These are phyloP conservation scores for Rugonectria rugulosa DNA, from an alignment of 2,329 filamentous ascomycete genomes.

Conservation along the genomic window DNA sequence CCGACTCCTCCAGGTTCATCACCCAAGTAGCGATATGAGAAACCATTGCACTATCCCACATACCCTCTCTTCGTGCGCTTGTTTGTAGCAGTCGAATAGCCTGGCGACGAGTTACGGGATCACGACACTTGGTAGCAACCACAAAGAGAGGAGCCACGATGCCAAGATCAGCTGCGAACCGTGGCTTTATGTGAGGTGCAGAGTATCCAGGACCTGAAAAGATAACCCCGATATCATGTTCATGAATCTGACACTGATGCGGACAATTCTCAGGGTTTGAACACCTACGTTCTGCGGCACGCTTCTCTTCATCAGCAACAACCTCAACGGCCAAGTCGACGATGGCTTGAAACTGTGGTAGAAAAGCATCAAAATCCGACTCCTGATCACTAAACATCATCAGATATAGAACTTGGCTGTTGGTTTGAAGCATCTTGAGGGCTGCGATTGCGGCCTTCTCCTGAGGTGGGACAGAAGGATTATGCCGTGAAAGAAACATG, in stretches of 20 bases:
- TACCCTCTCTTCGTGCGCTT: conserved; percentile 69
- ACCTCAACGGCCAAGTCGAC: conserved; percentile 66
- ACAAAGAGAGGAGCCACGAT: conserved; percentile 71
- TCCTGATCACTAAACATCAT: conserved; percentile 69
- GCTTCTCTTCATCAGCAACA: conserved; percentile 63
- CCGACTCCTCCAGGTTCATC: conserved; percentile 61
- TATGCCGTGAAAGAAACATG: conserved; percentile 58
- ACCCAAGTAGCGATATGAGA: conserved; percentile 65
- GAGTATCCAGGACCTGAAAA: conserved; percentile 52
- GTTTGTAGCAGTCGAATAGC: conserved; percentile 68
- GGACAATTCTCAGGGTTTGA: conserved; percentile 53
- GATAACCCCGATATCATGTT: conserved; percentile 38
- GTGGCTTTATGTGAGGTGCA: conserved; percentile 63
- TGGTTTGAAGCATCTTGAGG: conserved; percentile 69
- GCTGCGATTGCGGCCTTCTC: conserved; percentile 68
- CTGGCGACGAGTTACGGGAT: conserved; percentile 62
- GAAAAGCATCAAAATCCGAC: conserved; percentile 64
- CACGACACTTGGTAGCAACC: conserved; percentile 71
- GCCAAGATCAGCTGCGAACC: conserved; percentile 70
- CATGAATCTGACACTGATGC: conserved; percentile 43
- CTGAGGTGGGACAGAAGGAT: conserved; percentile 58
- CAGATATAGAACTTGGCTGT: conserved; percentile 62
- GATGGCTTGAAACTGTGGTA: conserved; percentile 60
- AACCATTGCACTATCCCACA: conserved; percentile 72
- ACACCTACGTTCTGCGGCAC: conserved; percentile 56